Evolutionary conservation across 2,329 filamentous ascomycete genomes (phyloP).

Genomic region (Fusarium brachygibbosum): DNA sequence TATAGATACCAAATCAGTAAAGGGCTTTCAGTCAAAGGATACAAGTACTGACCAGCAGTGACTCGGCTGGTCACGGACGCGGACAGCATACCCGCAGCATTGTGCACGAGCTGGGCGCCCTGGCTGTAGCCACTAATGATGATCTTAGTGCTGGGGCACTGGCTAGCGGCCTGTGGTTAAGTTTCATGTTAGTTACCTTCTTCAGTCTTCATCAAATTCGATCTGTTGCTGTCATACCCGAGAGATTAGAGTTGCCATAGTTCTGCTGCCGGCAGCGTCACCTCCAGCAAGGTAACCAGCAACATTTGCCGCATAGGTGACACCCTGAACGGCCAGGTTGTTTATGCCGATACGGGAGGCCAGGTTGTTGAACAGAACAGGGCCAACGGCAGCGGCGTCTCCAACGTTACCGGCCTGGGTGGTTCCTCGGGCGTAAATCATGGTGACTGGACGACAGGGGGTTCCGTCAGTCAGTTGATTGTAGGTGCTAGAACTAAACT

Average conservation of each 20-base stretch:
- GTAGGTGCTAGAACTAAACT: not conserved
- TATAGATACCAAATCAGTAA: not conserved
- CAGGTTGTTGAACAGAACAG: conserved; percentile 2
- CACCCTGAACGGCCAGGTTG: conserved; percentile 11
- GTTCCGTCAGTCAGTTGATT: conserved; percentile 14
- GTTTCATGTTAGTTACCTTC: not conserved
- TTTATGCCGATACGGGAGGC: not conserved
- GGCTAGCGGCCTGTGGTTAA: not conserved
- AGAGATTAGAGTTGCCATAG: not conserved
- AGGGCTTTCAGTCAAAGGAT: accelerated
- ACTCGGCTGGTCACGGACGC: not conserved
- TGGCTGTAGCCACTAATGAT: conserved; percentile 6
- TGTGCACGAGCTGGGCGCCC: conserved; percentile 2
- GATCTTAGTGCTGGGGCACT: conserved; percentile 10
- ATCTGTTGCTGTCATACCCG: not conserved
- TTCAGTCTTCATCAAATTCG: too few species aligned
- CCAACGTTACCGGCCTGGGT: conserved; percentile 9
- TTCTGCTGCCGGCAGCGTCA: not conserved
- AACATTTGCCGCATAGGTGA: not conserved
- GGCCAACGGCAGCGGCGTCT: not conserved
- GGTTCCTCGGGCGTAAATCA: conserved; percentile 14
- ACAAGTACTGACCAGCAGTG: not conserved
- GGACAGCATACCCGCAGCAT: not conserved
- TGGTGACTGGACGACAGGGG: conserved; percentile 6
- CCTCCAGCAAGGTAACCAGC: conserved; percentile 1